Evolutionary conservation across 2,329 filamentous ascomycete species (phyloP).

Genomic region (Teratosphaeria pseudoeucalypti): DNA sequence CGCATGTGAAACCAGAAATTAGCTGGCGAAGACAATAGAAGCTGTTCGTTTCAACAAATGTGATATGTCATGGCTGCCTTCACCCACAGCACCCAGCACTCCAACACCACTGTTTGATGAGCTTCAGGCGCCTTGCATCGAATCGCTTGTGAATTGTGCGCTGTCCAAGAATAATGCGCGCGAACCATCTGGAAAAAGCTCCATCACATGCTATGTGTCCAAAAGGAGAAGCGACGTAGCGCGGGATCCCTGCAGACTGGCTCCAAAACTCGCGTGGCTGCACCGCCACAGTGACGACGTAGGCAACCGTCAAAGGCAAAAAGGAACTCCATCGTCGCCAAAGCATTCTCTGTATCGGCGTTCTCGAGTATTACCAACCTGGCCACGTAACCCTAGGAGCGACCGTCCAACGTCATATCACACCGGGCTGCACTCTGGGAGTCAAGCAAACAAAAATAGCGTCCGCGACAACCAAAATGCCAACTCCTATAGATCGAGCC

Average conservation of each 20-base stretch:
- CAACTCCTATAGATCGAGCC: slow-evolving; percentile 40
- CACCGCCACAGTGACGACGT: neutral
- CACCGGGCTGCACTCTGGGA: too few relatives aligned
- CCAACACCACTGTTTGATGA: neutral
- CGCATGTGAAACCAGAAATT: neutral
- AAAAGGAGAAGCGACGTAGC: slow-evolving; percentile 1
- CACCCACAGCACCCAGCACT: neutral
- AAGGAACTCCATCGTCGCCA: neutral
- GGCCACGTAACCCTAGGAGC: too few relatives aligned
- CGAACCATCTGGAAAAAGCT: neutral
- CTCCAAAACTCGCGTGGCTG: neutral
- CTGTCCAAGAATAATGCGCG: neutral
- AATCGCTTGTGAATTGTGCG: neutral
- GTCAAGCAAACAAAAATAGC: too few relatives aligned
- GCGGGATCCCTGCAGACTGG: neutral
- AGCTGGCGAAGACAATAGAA: neutral
- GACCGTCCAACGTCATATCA: too few relatives aligned
- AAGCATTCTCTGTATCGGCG: neutral
- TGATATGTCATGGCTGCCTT: neutral
- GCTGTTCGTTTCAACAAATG: neutral
- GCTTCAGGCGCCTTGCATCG: neutral
- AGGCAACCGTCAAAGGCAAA: neutral
- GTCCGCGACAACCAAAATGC: slow-evolving; percentile 27
- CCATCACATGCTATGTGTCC: neutral
- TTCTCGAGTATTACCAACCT: too few relatives aligned